Conservation (phyloP, 1,284 basidiomycete genomes). For the Thelephora terrestris region DNA sequence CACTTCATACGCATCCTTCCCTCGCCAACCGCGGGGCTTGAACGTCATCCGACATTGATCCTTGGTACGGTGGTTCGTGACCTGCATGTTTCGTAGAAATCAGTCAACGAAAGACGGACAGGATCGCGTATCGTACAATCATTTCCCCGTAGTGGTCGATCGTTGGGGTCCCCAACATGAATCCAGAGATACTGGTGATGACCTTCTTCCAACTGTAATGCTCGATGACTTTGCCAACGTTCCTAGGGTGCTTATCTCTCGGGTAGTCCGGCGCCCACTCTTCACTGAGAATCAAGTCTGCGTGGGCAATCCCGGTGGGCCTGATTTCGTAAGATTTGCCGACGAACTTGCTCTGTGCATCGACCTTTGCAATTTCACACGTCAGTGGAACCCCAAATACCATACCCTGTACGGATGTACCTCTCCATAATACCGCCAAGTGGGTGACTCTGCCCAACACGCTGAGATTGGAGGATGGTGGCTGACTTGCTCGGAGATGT, state of each 20-base stretch:
- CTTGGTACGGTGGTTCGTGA: constrained; percentile 89
- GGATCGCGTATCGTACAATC: constrained; percentile 46
- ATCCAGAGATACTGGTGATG: constrained; percentile 87
- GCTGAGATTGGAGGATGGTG: constrained; percentile 98
- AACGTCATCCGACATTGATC: constrained; percentile 88
- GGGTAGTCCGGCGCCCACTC: constrained; percentile 54
- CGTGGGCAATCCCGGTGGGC: constrained; percentile 91
- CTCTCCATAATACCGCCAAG: constrained; percentile 91
- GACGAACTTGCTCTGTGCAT: constrained; percentile 91
- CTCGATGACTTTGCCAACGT: constrained; percentile 52
- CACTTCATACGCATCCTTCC: constrained; percentile 88
- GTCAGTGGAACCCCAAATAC: not conserved
- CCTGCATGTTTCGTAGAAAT: constrained; percentile 27
- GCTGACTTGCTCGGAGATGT: constrained; percentile 91
- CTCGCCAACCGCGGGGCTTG: constrained; percentile 93
- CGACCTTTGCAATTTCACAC: constrained; percentile 42
- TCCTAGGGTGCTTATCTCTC: constrained; percentile 30
- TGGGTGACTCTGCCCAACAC: constrained; percentile 86
- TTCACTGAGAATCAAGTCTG: constrained; percentile 70
- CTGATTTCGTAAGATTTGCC: constrained; percentile 96
- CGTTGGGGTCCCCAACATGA: constrained; percentile 86
- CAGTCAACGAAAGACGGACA: not conserved
- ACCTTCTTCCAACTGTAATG: constrained; percentile 96
- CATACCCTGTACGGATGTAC: constrained; percentile 27
- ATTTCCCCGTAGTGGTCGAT: constrained; percentile 98